These are phyloP conservation scores for Aspergillus sp. DNA, from an alignment of 2,329 filamentous ascomycete species.

Conservation along the genomic window DNA sequence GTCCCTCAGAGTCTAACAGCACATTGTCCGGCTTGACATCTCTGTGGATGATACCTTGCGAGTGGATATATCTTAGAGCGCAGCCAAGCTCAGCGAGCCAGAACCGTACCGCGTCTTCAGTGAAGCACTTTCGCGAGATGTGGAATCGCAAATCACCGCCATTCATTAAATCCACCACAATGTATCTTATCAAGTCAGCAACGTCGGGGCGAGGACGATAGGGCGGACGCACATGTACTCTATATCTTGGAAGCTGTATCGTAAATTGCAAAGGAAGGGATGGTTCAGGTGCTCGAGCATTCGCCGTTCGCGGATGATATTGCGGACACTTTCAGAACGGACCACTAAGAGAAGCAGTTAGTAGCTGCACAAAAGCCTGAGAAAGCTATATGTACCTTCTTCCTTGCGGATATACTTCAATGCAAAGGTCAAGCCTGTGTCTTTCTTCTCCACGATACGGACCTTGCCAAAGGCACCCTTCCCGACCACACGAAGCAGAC, in stretches of 20 bases:
- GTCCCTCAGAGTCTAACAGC: conserved; percentile 82
- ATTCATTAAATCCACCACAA: conserved; percentile 97
- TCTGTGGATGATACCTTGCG: conserved; percentile 85
- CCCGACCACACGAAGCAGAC: conserved; percentile 90
- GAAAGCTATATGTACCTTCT: conserved; percentile 64
- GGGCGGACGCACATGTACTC: conserved; percentile 81
- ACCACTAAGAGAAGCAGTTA: conserved; percentile 67
- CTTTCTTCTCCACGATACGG: conserved; percentile 96
- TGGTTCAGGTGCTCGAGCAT: conserved; percentile 99
- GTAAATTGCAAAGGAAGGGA: conserved; percentile 95
- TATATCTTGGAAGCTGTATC: conserved; percentile 98
- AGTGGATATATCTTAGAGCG: conserved; percentile 83
- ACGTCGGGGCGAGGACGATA: conserved; percentile 2
- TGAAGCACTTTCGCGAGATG: conserved; percentile 97
- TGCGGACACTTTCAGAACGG: conserved; percentile 94
- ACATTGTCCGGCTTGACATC: conserved; percentile 95
- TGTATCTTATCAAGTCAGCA: conserved; percentile 63
- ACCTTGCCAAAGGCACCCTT: conserved; percentile 99
- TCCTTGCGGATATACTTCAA: conserved; percentile 99
- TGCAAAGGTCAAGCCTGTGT: conserved; percentile 90
- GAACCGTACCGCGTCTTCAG: conserved; percentile 93
- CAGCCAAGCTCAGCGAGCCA: conserved; percentile 96
- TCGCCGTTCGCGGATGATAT: conserved; percentile 94
- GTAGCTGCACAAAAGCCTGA: conserved; percentile 1
- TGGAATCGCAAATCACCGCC: conserved; percentile 96